A percentile compares a stretch with the other conserved stretches of the same genome.
phyloP scores from a whole-genome alignment of 176 grass and related monocot genomes.

The Tillandsia fasciculata region DNA sequence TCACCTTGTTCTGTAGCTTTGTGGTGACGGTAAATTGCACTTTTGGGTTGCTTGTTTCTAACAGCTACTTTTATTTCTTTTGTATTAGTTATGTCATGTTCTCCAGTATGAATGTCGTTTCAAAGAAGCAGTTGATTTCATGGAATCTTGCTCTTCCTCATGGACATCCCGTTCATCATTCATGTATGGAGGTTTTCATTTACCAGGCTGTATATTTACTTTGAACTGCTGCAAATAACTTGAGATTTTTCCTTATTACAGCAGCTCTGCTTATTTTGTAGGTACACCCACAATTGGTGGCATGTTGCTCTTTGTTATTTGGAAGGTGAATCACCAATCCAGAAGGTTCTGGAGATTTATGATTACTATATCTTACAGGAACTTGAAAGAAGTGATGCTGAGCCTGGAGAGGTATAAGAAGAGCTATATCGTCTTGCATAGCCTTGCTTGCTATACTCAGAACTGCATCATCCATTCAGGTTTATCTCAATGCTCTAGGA shows the following conservation, averaged over 20 bases:
- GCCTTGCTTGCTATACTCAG: conserved; percentile 18
- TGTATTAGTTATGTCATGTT: conserved; percentile 55
- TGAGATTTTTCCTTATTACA: conserved; percentile 1
- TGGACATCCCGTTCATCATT: conserved; percentile 50
- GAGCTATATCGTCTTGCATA: conserved; percentile 4
- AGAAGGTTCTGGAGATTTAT: conserved; percentile 56
- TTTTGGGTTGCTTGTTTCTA: neutral
- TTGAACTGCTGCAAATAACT: neutral
- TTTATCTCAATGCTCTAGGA: conserved; percentile 68
- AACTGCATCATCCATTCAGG: conserved; percentile 48
- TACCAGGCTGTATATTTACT: neutral
- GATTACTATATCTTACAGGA: conserved; percentile 58
- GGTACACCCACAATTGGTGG: conserved; percentile 76
- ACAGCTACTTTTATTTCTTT: conserved; percentile 18
- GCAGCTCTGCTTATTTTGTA: conserved; percentile 6
- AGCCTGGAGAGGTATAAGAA: conserved; percentile 46
- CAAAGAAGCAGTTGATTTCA: conserved; percentile 64
- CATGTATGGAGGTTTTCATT: conserved; percentile 34
- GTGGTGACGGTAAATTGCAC: neutral
- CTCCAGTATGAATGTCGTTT: conserved; percentile 62
- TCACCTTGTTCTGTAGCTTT: neutral
- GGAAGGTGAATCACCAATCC: conserved; percentile 50
- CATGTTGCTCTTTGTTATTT: conserved; percentile 74
- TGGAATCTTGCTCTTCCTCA: conserved; percentile 55
- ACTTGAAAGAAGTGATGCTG: conserved; percentile 45